Percentiles rank a stretch among this genome's conserved stretches.
Conservation (phyloP, 2,329 filamentous ascomycete species). For the Fusarium sp. region DNA sequence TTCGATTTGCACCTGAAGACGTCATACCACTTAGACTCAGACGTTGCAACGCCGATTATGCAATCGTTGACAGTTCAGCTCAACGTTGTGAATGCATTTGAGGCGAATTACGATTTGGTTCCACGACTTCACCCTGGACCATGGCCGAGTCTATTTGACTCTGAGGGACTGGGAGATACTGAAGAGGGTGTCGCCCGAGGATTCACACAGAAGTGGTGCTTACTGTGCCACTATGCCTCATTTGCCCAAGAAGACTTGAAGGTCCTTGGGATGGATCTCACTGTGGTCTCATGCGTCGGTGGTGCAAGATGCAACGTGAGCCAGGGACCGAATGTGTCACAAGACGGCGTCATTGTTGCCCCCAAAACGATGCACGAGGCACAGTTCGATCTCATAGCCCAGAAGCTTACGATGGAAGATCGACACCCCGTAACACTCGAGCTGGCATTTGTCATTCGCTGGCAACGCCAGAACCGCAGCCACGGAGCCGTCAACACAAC, state of each 20-base stretch:
- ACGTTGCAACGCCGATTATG: constrained; percentile 81
- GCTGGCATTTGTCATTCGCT: constrained; percentile 77
- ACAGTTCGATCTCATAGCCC: constrained; percentile 76
- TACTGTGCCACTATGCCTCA: constrained; percentile 78
- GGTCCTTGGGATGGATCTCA: constrained; percentile 69
- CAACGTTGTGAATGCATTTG: constrained; percentile 83
- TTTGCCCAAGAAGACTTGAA: constrained; percentile 78
- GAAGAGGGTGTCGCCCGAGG: constrained; percentile 59
- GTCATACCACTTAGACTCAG: constrained; percentile 80
- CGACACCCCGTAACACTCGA: constrained; percentile 79
- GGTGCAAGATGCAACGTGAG: constrained; percentile 66
- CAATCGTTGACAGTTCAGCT: constrained; percentile 77
- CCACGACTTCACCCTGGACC: constrained; percentile 79
- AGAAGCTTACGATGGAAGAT: constrained; percentile 84
- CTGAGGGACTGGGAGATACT: constrained; percentile 56
- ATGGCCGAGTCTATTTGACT: constrained; percentile 89
- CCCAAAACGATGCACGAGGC: constrained; percentile 77
- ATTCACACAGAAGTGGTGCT: constrained; percentile 81
- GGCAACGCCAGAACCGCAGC: constrained; percentile 67
- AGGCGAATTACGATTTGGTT: constrained; percentile 88
- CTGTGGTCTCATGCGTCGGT: constrained; percentile 68
- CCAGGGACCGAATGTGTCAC: constrained; percentile 51
- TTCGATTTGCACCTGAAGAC: constrained; percentile 78
- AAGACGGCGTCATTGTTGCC: constrained; percentile 59
- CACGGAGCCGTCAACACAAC: constrained; percentile 64